These are phyloP conservation scores for Jaltomata sinuosa DNA, from an alignment of 257 asterid species.

Conservation along the genomic window DNA sequence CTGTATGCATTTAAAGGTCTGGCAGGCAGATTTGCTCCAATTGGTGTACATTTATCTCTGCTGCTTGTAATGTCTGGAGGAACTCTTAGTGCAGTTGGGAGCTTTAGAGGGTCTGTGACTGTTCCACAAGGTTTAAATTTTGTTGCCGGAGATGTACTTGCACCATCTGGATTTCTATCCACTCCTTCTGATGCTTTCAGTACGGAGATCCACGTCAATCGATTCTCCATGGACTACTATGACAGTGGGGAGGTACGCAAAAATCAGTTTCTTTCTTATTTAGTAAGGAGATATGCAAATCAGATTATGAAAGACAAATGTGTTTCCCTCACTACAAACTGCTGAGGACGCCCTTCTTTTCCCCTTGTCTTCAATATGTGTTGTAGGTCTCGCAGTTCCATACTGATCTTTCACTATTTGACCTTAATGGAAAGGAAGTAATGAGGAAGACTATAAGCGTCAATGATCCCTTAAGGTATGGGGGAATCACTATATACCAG, in stretches of 20 bases:
- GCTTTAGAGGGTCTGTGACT: conserved; percentile 72
- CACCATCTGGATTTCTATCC: conserved; percentile 66
- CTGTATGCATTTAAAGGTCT: conserved; percentile 83
- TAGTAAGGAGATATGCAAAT: not conserved
- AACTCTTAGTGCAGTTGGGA: conserved; percentile 79
- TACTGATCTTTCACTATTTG: conserved; percentile 75
- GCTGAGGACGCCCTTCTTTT: not conserved
- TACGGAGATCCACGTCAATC: conserved; percentile 78
- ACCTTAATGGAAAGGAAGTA: conserved; percentile 74
- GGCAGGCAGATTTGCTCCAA: conserved; percentile 81
- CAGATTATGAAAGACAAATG: not conserved
- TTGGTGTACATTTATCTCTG: conserved; percentile 86
- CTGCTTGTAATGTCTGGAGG: conserved; percentile 84
- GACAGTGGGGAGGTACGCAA: conserved; percentile 78
- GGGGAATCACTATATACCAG: conserved; percentile 61
- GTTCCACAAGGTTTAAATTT: conserved; percentile 97
- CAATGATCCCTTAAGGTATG: conserved; percentile 80
- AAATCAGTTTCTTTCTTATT: not conserved
- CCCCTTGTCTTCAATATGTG: conserved; percentile 13
- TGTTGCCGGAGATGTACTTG: conserved; percentile 68
- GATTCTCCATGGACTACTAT: conserved; percentile 82
- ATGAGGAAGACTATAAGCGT: conserved; percentile 83
- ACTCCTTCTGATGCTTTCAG: conserved; percentile 76
- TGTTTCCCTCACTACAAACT: not conserved
- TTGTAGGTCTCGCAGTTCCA: conserved; percentile 74